Base-by-base conservation (phyloP, 352 stramenopile species). In the Phytophthora agathidicida region DNA sequence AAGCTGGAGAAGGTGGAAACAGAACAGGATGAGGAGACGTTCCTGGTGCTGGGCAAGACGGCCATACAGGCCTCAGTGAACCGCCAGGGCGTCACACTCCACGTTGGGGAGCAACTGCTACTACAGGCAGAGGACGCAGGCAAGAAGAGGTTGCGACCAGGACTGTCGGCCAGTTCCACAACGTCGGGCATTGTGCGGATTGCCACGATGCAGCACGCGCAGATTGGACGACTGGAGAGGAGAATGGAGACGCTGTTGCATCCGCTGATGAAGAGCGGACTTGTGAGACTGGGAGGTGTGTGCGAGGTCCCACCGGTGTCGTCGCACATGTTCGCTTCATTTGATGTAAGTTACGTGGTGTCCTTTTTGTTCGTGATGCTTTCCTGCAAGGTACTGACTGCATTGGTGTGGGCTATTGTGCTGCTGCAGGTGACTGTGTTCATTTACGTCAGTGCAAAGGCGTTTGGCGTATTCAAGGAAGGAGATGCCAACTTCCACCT, bases 91-190 rank as follows among this genome's bases (percentile, higher is more conserved):
- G 70, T 76, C 0, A 39, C 53, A 23, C 48, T 93, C 3, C 27
- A 35, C 1, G 51, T 71, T 11, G 81, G 81, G 11, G 72, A 89
- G 7, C 58, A 73, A 10, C 46, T 93, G 38, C 47, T 78, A 22
- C 67, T 93, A 32, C 75, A 88, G 22, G 83, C 78, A 2, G 83
- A 93, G 39, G 87, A 89, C 39, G 80, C 77, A 1, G 81, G 81
- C 20, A 88, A 83, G 60, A 93, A 91, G 54, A 75, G 83, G 5
- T 45, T 77, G 22, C 71, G 76, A 11, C 63, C 68, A 1, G 68
- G 67, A 30, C 35, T 65, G 1, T 57, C 56, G 0, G n/a, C 31
- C 0, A 52, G 19, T 13, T 52, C 53, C 5, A 48, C 57, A 11
- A 26, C 48, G 22, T 70, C 76, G 0, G 54, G 83, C 5, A 72